Conservation (phyloP, 306 rosid genomes). For the Oemleria cerasiformis region DNA sequence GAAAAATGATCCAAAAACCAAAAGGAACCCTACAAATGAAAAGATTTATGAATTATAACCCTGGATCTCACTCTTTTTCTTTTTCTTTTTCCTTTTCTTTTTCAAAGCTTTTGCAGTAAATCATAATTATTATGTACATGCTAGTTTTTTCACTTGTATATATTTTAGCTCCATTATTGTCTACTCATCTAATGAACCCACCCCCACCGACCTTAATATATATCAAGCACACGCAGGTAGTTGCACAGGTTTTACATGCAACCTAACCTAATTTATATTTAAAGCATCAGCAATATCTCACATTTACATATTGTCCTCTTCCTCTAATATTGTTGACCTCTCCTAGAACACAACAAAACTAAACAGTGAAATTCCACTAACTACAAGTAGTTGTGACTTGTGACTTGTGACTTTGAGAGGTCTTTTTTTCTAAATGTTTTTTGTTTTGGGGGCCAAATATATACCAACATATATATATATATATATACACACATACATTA, state of each 20-base stretch:
- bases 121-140: conserved; percentile 9
- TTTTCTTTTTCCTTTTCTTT: conserved; percentile 13
- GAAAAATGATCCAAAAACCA: conserved; percentile 10
- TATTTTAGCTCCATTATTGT: conserved; percentile 43
- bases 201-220: neutral
- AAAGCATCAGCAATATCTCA: neutral
- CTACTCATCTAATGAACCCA: conserved; percentile 40
- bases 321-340: conserved; percentile 77
- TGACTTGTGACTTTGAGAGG: conserved; percentile 17
- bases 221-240: conserved; percentile 12
- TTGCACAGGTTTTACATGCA: conserved; percentile 47
- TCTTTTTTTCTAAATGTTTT: no score
- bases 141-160: conserved; percentile 30
- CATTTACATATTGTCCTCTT: conserved; percentile 42
- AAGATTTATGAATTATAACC: conserved; percentile 20
- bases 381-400: conserved; percentile 18
- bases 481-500: no score
- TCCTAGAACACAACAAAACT: conserved; percentile 26
- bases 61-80: neutral
- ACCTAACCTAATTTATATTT: neutral
- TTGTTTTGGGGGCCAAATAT: conserved; percentile 43
- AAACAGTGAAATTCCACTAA: conserved; percentile 72
- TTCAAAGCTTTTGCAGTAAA: conserved; percentile 39
- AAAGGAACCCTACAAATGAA: conserved; percentile 44
- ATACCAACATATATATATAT: neutral